Evolutionary conservation across 2,329 filamentous ascomycete genomes (phyloP).

Genomic region (Didymella keratinophila): DNA sequence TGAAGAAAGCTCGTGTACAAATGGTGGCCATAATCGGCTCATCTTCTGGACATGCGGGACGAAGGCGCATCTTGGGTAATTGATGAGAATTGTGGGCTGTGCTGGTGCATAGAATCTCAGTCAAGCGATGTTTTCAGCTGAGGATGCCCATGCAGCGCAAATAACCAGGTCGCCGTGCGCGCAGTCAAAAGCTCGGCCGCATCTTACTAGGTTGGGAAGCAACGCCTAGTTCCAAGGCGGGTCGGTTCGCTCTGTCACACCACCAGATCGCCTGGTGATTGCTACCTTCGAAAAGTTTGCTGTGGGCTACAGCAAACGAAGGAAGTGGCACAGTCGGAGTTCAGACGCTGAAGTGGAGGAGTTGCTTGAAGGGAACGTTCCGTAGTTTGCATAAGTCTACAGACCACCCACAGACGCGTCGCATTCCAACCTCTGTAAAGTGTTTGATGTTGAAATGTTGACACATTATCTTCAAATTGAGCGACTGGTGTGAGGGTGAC

Average conservation of each 20-base stretch:
- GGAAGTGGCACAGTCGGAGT: not conserved
- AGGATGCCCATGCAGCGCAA: no score
- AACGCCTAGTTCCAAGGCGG: not conserved
- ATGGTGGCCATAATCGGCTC: slow-evolving; percentile 30
- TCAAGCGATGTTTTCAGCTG: no score
- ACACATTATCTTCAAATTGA: no score
- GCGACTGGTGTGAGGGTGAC: no score
- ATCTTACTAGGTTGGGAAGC: not conserved
- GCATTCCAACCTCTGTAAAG: not conserved
- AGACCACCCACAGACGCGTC: not conserved
- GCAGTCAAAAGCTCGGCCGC: no score
- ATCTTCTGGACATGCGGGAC: slow-evolving; percentile 15
- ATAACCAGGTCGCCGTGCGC: no score
- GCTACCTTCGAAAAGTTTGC: not conserved
- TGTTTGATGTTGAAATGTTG: not conserved
- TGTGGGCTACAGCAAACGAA: not conserved
- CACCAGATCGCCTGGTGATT: not conserved
- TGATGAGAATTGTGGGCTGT: not conserved
- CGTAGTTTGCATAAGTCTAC: not conserved
- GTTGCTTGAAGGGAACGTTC: not conserved
- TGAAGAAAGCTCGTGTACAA: slow-evolving; percentile 37
- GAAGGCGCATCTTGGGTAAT: not conserved
- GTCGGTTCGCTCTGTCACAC: not conserved
- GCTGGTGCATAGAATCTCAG: not conserved
- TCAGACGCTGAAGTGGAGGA: not conserved